Percentiles rank a stretch among this genome's conserved stretches.
These are phyloP conservation scores for Gaillardinia entomophila DNA, from an alignment of 805 yeast genomes.

Conservation along the genomic window DNA sequence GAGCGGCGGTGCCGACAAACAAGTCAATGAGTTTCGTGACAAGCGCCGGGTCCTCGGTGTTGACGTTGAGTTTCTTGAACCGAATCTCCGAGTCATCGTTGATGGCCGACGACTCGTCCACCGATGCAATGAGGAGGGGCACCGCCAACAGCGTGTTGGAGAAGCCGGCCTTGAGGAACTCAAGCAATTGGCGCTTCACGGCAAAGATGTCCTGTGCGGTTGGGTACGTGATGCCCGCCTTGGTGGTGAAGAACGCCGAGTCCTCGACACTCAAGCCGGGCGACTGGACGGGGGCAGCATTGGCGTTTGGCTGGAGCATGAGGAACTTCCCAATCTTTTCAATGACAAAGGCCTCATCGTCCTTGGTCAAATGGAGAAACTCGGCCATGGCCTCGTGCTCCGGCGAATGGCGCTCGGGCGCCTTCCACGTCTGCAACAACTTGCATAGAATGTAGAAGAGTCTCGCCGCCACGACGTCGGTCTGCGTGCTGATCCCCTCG, in stretches of 20 bases:
- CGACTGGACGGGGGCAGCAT: slow-evolving; percentile 26
- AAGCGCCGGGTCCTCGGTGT: slow-evolving; percentile 44
- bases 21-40: slow-evolving; percentile 41
- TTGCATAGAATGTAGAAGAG: slow-evolving; percentile 57
- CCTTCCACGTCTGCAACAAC: slow-evolving; percentile 41
- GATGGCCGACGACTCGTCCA: slow-evolving; percentile 52
- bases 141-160: slow-evolving; percentile 32
- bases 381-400: slow-evolving; percentile 33
- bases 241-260: slow-evolving; percentile 56
- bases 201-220: slow-evolving; percentile 35
- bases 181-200: slow-evolving; percentile 23
- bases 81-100: slow-evolving; percentile 49
- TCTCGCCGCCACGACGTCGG: slow-evolving; percentile 43
- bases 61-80: slow-evolving; percentile 44
- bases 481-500: slow-evolving; percentile 37
- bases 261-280: slow-evolving; percentile 64
- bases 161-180: slow-evolving; percentile 38
- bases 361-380: slow-evolving; percentile 21
- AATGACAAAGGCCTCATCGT: slow-evolving; percentile 43
- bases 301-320: slow-evolving; percentile 42
- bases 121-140: slow-evolving; percentile 57
- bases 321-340: slow-evolving; percentile 51
- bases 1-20: slow-evolving; percentile 47
- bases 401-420: slow-evolving; percentile 42
- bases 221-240: slow-evolving; percentile 61